These are phyloP conservation scores for Nannochloropsis gaditana DNA, from an alignment of 108 stramenopile genomes.

Conservation along the genomic window DNA sequence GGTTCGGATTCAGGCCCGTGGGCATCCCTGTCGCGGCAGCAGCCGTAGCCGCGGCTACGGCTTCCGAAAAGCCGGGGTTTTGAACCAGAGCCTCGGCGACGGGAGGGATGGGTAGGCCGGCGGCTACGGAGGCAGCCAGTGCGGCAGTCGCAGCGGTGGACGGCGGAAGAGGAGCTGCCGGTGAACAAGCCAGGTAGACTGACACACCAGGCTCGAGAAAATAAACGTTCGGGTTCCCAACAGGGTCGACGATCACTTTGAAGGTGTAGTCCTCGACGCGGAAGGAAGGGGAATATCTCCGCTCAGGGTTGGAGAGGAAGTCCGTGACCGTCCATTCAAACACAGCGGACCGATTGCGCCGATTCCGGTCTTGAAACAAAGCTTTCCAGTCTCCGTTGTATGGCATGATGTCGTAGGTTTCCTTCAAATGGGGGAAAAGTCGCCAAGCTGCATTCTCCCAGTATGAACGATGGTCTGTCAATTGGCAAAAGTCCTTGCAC, in stretches of 20 bases:
- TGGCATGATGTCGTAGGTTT: constrained; percentile 8
- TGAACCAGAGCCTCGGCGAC: neutral
- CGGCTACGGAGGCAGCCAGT: neutral
- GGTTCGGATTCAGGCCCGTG: neutral
- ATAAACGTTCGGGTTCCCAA: neutral
- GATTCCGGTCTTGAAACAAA: neutral
- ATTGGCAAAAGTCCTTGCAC: constrained; percentile 9
- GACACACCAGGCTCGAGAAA: neutral
- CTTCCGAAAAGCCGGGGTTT: neutral
- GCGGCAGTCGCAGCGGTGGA: neutral
- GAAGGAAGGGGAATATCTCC: neutral
- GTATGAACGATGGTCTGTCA: neutral
- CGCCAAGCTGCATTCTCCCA: constrained; percentile 1
- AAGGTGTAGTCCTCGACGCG: constrained; percentile 5
- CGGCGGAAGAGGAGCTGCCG: neutral
- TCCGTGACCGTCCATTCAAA: neutral
- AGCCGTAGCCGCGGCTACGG: constrained; percentile 3
- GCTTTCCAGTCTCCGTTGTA: constrained; percentile 7
- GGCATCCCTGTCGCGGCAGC: neutral
- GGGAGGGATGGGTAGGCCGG: neutral
- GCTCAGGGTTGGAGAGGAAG: constrained; percentile 19
- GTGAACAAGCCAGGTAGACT: neutral
- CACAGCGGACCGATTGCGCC: neutral
- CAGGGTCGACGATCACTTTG: neutral
- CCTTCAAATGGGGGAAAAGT: constrained; percentile 7